Evolutionary conservation across 2,329 filamentous ascomycete species (phyloP).

Genomic region (Aspergillus carbonarius): DNA sequence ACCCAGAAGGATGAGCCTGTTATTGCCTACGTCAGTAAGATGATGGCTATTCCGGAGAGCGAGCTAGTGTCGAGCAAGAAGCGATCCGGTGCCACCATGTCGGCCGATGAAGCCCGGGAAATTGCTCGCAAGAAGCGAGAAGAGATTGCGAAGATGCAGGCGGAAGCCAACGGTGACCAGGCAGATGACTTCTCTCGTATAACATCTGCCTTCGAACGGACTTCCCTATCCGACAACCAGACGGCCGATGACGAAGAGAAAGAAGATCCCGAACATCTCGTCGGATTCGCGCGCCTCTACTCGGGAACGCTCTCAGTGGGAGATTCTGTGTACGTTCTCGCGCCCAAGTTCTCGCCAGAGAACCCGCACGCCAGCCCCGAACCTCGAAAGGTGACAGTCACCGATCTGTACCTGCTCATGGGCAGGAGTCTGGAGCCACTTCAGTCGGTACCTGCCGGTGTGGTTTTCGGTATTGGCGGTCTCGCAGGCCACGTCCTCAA

Average conservation of each 20-base stretch:
- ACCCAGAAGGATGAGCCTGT: slow-evolving; percentile 69
- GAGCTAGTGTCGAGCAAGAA: slow-evolving; percentile 82
- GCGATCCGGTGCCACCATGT: slow-evolving; percentile 68
- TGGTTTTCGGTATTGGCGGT: slow-evolving; percentile 91
- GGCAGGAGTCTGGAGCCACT: slow-evolving; percentile 82
- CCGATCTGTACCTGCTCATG: slow-evolving; percentile 92
- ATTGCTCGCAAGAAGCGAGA: slow-evolving; percentile 84
- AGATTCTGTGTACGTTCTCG: slow-evolving; percentile 84
- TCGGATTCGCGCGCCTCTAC: slow-evolving; percentile 92
- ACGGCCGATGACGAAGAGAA: slow-evolving; percentile 56
- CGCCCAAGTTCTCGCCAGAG: slow-evolving; percentile 88
- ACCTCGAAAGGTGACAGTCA: slow-evolving; percentile 80
- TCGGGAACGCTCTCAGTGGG: slow-evolving; percentile 87
- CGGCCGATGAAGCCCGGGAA: slow-evolving; percentile 84
- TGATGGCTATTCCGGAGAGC: slow-evolving; percentile 92
- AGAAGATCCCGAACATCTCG: slow-evolving; percentile 78
- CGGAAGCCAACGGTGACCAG: slow-evolving; percentile 47
- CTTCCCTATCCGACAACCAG: slow-evolving; percentile 55
- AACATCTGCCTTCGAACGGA: slow-evolving; percentile 60
- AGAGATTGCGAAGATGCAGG: slow-evolving; percentile 78
- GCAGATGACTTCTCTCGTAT: slow-evolving; percentile 56
- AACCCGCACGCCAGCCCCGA: slow-evolving; percentile 69
- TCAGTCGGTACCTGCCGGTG: slow-evolving; percentile 81
- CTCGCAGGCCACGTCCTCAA: slow-evolving; percentile 94
- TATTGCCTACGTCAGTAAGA: slow-evolving; percentile 95